phyloP scores from a whole-genome alignment of 2,329 filamentous ascomycete genomes.

The Coniochaeta sp. region DNA sequence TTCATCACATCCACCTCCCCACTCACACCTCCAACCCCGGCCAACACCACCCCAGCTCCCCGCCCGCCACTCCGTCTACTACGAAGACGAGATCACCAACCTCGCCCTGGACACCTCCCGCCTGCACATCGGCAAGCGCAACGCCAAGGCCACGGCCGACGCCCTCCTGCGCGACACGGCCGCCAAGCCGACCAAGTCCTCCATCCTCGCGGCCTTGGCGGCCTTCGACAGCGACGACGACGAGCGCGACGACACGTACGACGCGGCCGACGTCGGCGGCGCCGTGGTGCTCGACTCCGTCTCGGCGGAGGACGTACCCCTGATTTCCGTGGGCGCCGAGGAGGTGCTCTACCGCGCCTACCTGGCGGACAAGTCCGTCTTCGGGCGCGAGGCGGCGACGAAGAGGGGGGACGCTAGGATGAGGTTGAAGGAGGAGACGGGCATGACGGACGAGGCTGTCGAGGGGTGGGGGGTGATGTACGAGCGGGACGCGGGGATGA shows the following conservation, averaged over 20 bases:
- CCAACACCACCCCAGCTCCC: constrained; percentile 52
- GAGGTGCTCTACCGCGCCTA: constrained; percentile 68
- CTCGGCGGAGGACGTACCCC: constrained; percentile 40
- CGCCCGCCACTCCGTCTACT: constrained; percentile 65
- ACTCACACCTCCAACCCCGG: constrained; percentile 41
- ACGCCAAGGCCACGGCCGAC: constrained; percentile 60
- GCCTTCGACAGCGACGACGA: constrained; percentile 92
- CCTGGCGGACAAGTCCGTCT: constrained; percentile 55
- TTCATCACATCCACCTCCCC: neutral
- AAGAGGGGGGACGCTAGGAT: constrained; percentile 56
- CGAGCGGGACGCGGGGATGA: constrained; percentile 59
- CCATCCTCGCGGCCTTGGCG: constrained; percentile 81
- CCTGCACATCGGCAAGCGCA: constrained; percentile 72
- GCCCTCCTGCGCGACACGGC: constrained; percentile 60
- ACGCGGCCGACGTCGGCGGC: constrained; percentile 84
- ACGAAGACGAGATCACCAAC: constrained; percentile 72
- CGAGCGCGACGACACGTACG: constrained; percentile 95
- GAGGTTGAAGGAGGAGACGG: constrained; percentile 66
- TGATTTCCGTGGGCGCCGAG: constrained; percentile 43
- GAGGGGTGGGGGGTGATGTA: constrained; percentile 95
- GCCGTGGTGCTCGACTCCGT: constrained; percentile 66
- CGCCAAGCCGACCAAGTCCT: constrained; percentile 64
- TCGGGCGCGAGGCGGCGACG: constrained; percentile 65
- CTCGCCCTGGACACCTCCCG: constrained; percentile 60
- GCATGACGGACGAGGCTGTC: constrained; percentile 88